Conservation (phyloP, 1,139 yeast genomes). For the Arxiozyma slooffiae region DNA sequence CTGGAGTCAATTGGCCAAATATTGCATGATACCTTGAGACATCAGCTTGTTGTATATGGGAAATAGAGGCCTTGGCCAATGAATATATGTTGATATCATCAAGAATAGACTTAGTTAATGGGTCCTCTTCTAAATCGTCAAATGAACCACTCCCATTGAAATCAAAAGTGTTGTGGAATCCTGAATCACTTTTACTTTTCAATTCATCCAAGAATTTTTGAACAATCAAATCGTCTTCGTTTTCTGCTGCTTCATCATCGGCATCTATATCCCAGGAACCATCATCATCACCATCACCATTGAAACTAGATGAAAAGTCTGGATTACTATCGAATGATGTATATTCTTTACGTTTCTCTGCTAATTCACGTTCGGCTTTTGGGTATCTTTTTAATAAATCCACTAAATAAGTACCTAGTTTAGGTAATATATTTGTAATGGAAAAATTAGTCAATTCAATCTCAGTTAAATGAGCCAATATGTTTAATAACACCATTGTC, state of each 20-base stretch:
- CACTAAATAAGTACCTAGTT: slow-evolving; percentile 42
- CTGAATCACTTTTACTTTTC: slow-evolving; percentile 37
- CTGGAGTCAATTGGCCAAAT: slow-evolving; percentile 27
- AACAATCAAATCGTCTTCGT: slow-evolving; percentile 32
- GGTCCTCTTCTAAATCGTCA: slow-evolving; percentile 67
- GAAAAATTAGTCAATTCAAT: slow-evolving; percentile 27
- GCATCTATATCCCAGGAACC: slow-evolving; percentile 28
- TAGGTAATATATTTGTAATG: slow-evolving; percentile 21
- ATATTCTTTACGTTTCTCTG: slow-evolving; percentile 48
- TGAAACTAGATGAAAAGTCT: slow-evolving; percentile 24
- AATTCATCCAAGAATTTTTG: slow-evolving; percentile 34
- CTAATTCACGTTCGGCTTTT: slow-evolving; percentile 54
- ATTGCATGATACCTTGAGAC: slow-evolving; percentile 30
- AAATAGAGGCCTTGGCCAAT: slow-evolving; percentile 37
- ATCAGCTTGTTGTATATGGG: slow-evolving; percentile 29
- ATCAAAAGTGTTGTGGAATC: slow-evolving; percentile 31
- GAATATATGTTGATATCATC: slow-evolving; percentile 61
- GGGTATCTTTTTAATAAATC: slow-evolving; percentile 54
- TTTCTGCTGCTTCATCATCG: slow-evolving; percentile 39
- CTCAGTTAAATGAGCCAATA: slow-evolving; percentile 32
- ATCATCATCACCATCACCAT: slow-evolving; percentile 22
- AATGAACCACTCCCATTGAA: slow-evolving; percentile 36
- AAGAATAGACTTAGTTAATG: slow-evolving; percentile 66
- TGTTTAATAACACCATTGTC: slow-evolving; percentile 52
- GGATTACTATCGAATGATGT: slow-evolving; percentile 34